Evolutionary conservation across 78 protist genomes (phyloP).

Genomic region (Dictyostelium capitatum): DNA sequence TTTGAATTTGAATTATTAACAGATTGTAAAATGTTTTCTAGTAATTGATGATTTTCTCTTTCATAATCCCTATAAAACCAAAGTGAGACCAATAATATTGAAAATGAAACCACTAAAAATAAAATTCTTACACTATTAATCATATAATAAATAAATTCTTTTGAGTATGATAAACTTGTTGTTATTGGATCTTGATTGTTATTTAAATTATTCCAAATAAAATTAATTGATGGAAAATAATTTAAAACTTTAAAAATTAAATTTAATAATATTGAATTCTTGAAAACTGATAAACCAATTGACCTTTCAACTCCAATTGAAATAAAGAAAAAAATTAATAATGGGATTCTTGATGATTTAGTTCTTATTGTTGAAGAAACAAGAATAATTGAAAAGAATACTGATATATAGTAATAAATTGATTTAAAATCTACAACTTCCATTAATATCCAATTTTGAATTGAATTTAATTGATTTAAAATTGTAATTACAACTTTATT

Average conservation of each 20-base stretch:
- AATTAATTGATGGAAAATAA: not conserved
- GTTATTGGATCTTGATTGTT: not conserved
- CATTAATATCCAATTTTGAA: constrained; percentile 29
- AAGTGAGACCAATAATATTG: not conserved
- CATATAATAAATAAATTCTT: not conserved
- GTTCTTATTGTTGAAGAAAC: constrained; percentile 29
- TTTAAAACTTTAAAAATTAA: too few relatives aligned
- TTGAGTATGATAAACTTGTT: not conserved
- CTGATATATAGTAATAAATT: constrained; percentile 20
- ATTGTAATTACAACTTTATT: constrained; percentile 35
- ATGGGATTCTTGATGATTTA: constrained; percentile 56
- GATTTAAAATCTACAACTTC: constrained; percentile 76
- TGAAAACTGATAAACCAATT: not conserved
- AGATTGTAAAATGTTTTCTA: not conserved
- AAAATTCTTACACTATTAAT: constrained; percentile 10
- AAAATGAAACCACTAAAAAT: not conserved
- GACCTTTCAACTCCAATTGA: constrained; percentile 30
- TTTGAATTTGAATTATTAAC: not conserved
- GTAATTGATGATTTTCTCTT: constrained; percentile 31
- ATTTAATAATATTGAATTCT: not conserved
- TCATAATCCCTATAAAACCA: constrained; percentile 67
- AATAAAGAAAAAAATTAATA: constrained; percentile 18
- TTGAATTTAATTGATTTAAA: constrained; percentile 18
- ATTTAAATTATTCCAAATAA: not conserved
- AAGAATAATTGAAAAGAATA: constrained; percentile 5